These are phyloP conservation scores for Arthrobotrys sinensis DNA, from an alignment of 2,329 filamentous ascomycete species.

Conservation along the genomic window DNA sequence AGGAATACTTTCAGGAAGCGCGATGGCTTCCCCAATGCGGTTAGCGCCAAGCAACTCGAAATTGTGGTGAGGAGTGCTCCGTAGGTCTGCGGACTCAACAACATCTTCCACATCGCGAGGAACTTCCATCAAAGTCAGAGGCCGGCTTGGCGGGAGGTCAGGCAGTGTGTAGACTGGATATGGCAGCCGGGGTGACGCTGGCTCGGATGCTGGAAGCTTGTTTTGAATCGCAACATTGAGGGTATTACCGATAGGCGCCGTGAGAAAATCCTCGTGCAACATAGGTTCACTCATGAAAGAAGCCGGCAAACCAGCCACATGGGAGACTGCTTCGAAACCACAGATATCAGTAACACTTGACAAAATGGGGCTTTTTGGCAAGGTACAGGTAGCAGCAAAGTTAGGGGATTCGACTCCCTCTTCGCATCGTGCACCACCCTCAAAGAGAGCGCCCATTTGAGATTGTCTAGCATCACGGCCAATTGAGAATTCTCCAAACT, in stretches of 20 bases:
- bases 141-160: constrained; percentile 42
- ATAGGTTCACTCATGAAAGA: constrained; percentile 2
- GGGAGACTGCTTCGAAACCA: background rate
- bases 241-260: background rate
- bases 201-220: constrained; percentile 18
- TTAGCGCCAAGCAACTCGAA: constrained; percentile 44
- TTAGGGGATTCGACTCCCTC: background rate
- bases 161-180: too few relatives aligned
- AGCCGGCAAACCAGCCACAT: constrained; percentile 14
- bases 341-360: background rate
- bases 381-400: background rate
- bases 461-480: background rate
- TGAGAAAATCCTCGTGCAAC: background rate
- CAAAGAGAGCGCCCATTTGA: background rate
- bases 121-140: constrained; percentile 26
- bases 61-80: constrained; percentile 24
- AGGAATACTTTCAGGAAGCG: constrained; percentile 44
- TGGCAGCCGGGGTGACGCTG: constrained; percentile 13
- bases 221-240: background rate
- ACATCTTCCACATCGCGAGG: constrained; percentile 1
- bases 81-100: constrained; percentile 5
- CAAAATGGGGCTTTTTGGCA: constrained; percentile 25
- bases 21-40: constrained; percentile 34
- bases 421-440: background rate
- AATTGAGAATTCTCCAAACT: background rate